Evolutionary conservation across 257 asterid genomes (phyloP), one percentile per base, ranked within the genome.

Genomic region (Coffea eugenioides): DNA sequence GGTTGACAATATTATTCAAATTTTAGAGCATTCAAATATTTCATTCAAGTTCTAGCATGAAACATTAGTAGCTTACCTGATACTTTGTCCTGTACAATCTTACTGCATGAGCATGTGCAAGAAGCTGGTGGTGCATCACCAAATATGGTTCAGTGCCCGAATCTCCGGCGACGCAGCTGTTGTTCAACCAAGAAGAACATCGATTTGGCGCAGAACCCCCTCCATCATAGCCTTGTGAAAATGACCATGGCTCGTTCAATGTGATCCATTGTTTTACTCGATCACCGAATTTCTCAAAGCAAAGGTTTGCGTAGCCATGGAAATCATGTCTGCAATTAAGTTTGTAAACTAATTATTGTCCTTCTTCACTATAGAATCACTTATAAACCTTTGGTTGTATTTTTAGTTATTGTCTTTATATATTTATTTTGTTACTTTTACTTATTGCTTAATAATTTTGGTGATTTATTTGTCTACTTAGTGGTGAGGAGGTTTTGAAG

Each of bases 241-340:
- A 90, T 0, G 68, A 65, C 51, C 76, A 79, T 21, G 93, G 90
- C 73, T 92, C 74, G 8, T 70, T 70, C 8, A 70, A 45, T 13
- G 74, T 70, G 10, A 70, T 70, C 74, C 74, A 70, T 10, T 86
- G 25, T 79, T 89, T 88, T 1, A 92, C 85, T 9, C 92, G 85
- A 69, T 92, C 92, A 0, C 97, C 94, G 67, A 92, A 92, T 83
- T 87, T 87, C 67, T 89, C 80, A 69, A 90, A 90, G 72, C 95
- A 92, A 20, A 89, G 52, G 1, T 88, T 84, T 45, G 85, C 92
- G 56, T 73, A 92, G 72, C 85, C 91, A 77, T 14, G 45, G 49
- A 70, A 92, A 77, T 92, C 95, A 13, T 90, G 77, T 45, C 97
- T 92, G 87, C 25, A 14, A 49, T 9, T 70, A 43, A 3, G 25